Base-by-base conservation (phyloP, 805 yeast genomes). In the Kazachstania psychrophila region DNA sequence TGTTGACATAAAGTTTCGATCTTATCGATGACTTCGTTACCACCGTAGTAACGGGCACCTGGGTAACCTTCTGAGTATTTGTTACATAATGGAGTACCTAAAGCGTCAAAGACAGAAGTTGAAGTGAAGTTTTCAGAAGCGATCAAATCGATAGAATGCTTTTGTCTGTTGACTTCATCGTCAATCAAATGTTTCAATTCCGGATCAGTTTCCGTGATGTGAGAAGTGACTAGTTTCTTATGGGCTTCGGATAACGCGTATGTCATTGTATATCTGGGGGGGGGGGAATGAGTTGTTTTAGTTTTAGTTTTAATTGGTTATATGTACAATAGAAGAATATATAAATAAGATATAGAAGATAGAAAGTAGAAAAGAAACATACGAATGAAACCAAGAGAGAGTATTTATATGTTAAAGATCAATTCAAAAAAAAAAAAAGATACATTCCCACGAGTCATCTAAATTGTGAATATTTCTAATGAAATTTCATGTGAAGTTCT, bases 41-140 rank as follows among this genome's bases (percentile, higher is more conserved):
- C 97, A 64, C 98, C 98, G 62, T 92, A 92, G 72, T 92, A 92
- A 65, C 98, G 79, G 46, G 94, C 96, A 49, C 97, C 97, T 42
- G 98, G 98, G 69, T 92, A 89, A 45, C 98, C 98, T 69, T 92
- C 98, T 27, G 96, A 87, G 70, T 92, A 92, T 72, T 92, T 92
- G 77, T 92, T 92, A 63, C 84, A 84, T 96, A 92, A 86, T 61
- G 94, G 95, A 35, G 97, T 81, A 49, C 98, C 98, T 55, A 89
- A 77, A 23, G 94, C 85, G 57, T 92, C 97, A 69, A 89, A 83
- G 32, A 92, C 98, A 28, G 97, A 83, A 50, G 82, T 82, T 38
- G 96, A 83, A 39, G 98, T 92, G 71, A 89, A 88, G 67, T 92
- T 92, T 70, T 92, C 98, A 38, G 95, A 84, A 23, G 98, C 95